Conservation (phyloP, 345 rosid species). For the Aegle marmelos region DNA sequence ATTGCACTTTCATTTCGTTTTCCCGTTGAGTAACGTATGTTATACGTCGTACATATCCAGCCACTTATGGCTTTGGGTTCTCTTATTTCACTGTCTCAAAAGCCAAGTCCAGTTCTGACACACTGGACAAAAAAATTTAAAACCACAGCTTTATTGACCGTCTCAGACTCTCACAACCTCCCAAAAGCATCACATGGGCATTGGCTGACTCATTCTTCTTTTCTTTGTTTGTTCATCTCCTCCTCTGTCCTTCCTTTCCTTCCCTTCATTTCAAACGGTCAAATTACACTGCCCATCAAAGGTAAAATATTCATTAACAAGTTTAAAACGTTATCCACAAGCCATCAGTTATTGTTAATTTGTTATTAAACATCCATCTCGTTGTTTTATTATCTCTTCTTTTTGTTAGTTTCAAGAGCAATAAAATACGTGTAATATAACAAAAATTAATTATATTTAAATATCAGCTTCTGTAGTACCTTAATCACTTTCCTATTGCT, state of each 20-base stretch:
- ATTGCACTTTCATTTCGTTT: too few relatives aligned
- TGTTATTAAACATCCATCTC: not conserved
- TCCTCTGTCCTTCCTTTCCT: not conserved
- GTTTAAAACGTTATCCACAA: conserved; percentile 9
- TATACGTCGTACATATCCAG: not conserved
- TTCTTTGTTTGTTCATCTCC: not conserved
- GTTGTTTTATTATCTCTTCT: not conserved
- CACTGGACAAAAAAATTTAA: not conserved
- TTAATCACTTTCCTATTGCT: not conserved
- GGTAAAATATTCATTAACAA: conserved; percentile 1
- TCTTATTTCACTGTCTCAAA: not conserved
- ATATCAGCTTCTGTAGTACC: not conserved
- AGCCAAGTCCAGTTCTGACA: conserved; percentile 10
- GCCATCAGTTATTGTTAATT: not conserved
- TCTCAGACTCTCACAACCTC: not conserved
- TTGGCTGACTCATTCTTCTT: not conserved
- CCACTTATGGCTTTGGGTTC: not conserved
- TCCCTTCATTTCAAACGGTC: conserved; percentile 18
- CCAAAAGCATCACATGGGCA: conserved; percentile 6
- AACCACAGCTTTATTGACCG: conserved; percentile 23
- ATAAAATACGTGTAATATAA: not conserved
- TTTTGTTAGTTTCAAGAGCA: not conserved
- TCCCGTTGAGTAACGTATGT: too few relatives aligned
- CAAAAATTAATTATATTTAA: not conserved
- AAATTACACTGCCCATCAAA: conserved; percentile 18